These are phyloP conservation scores for Picocystis salinarum DNA, from an alignment of 139 green algal genomes.

Conservation along the genomic window DNA sequence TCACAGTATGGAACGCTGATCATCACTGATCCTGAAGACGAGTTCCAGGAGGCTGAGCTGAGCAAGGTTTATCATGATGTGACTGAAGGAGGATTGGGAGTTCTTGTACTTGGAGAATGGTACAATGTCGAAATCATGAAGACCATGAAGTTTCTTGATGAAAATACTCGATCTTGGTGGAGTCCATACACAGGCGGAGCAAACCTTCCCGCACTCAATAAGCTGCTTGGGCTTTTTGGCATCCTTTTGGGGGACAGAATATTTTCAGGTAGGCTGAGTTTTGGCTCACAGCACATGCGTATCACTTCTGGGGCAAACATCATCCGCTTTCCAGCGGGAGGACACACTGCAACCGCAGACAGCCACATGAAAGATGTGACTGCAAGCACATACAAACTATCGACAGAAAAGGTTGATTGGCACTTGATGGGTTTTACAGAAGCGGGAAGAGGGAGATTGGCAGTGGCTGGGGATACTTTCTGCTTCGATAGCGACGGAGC, in stretches of 20 bases:
- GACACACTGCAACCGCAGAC: too few species aligned
- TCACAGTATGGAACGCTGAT: constrained; percentile 54
- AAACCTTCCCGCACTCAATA: constrained; percentile 94
- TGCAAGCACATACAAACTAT: too few species aligned
- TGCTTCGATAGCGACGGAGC: too few species aligned
- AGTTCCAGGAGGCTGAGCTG: constrained; percentile 73
- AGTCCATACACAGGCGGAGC: constrained; percentile 39
- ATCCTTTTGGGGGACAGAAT: constrained; percentile 60
- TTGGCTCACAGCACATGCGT: too few species aligned
- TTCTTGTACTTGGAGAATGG: constrained; percentile 92
- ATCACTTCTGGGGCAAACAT: too few species aligned
- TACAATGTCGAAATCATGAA: constrained; percentile 66
- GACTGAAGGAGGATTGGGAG: constrained; percentile 23
- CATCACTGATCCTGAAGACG: constrained; percentile 80
- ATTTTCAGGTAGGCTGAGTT: constrained; percentile 16
- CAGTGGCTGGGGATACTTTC: too few species aligned
- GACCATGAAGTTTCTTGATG: constrained; percentile 88
- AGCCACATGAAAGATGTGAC: too few species aligned
- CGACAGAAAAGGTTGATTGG: too few species aligned
- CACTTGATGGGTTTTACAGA: too few species aligned
- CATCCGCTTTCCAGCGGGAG: too few species aligned
- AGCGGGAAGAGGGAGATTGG: too few species aligned
- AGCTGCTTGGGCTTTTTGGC: constrained; percentile 61
- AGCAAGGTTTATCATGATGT: constrained; percentile 62
- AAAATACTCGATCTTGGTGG: constrained; percentile 68